Evolutionary conservation across 2,329 filamentous ascomycete species (phyloP).

Genomic region (Biscogniauxia mediterranea): DNA sequence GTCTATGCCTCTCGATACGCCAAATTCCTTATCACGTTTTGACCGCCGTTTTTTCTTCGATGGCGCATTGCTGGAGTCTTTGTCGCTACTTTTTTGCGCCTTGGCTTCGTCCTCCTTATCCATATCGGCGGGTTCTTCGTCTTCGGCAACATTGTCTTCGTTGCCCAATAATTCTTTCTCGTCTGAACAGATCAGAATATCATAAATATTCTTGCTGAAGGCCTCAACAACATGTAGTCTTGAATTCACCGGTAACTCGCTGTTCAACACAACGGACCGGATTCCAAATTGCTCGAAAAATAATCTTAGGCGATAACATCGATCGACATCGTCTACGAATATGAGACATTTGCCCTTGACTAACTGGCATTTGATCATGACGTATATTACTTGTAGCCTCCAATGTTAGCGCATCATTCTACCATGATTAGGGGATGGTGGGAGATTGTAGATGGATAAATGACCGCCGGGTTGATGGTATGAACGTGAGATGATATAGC

Average conservation of each 20-base stretch:
- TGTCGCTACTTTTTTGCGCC: slow-evolving; percentile 31
- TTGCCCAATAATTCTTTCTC: slow-evolving; percentile 81
- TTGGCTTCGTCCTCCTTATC: slow-evolving; percentile 47
- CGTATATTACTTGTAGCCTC: slow-evolving; percentile 43
- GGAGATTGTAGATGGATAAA: background rate
- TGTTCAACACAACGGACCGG: slow-evolving; percentile 89
- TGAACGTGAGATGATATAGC: background rate
- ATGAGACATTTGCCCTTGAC: slow-evolving; percentile 90
- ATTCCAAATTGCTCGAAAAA: slow-evolving; percentile 98
- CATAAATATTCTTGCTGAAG: slow-evolving; percentile 95
- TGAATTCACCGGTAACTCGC: slow-evolving; percentile 89
- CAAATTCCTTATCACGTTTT: slow-evolving; percentile 80
- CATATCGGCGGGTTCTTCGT: slow-evolving; percentile 32
- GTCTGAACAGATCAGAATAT: slow-evolving; percentile 95
- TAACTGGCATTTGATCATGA: slow-evolving; percentile 91
- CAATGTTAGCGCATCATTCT: background rate
- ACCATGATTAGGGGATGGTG: background rate
- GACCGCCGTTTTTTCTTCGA: slow-evolving; percentile 64
- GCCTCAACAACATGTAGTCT: slow-evolving; percentile 93
- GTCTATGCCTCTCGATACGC: slow-evolving; percentile 93
- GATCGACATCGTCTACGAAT: slow-evolving; percentile 56
- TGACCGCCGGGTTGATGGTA: background rate
- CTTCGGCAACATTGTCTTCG: slow-evolving; percentile 42
- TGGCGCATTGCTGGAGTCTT: slow-evolving; percentile 27
- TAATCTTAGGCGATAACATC: slow-evolving; percentile 85